Base-by-base conservation (phyloP, 805 yeast genomes). In the Wickerhamomyces bovis region DNA sequence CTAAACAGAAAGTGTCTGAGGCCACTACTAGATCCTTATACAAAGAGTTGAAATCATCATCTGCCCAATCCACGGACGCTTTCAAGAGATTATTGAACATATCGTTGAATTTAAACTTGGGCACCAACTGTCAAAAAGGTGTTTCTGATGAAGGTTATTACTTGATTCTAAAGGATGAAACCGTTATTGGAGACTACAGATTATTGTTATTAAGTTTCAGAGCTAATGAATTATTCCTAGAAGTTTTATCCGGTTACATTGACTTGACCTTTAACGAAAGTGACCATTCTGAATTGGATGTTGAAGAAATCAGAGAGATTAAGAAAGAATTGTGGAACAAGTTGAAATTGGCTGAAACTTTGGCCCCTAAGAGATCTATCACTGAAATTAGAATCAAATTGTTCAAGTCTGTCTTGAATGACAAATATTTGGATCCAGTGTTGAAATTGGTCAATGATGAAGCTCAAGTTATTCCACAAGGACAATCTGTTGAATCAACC, bases 221-320 rank as follows among this genome's bases (percentile, higher is more conserved):
- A 51, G 58, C 65, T 11, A 63, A 61, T 48, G 67, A 63, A 46
- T 38, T 64, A 9, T 56, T 61, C 45, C 52, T 64, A 46, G 55
- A 54, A 31, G 59, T 58, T 12, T 33, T 60, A 25, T 44, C 61
- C 22, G 58, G 50, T 25, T 60, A 58, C 42, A 55, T 57, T 35
- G 50, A 53, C 35, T 50, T 60, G 44, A 58, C 57, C 11, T 58
- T 57, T 44, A 56, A 55, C 40, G 48, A 51, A 31, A 49, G 46
- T 8, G n/a, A 23, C 6, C 22, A 44, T 7, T 15, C 49, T 3
- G 47, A 48, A 20, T 38, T 57, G 28, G 58, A 57, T 23, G 41
- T 48, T 36, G 58, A 53, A 4, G 61, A 58, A 42, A 36, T 55
- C 23, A 55, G 49, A 38, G 62, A 56, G 40, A n/a, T 43, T 7